Evolutionary conservation across 345 rosid genomes (phyloP), one percentile per base, ranked within the genome.

Genomic region (Noccaea caerulescens): DNA sequence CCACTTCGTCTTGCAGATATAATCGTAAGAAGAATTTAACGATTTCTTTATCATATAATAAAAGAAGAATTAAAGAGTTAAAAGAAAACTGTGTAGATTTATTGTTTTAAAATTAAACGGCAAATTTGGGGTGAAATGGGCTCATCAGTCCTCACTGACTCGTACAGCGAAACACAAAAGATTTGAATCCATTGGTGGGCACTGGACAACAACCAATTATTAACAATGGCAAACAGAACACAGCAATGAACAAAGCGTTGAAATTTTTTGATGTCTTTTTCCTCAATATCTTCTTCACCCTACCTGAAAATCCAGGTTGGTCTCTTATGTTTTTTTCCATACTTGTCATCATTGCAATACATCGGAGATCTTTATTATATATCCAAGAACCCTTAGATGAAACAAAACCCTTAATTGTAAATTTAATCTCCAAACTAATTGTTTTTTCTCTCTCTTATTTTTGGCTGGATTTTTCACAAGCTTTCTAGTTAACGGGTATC

Each of bases 401-500:
- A 70, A 33, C 71, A 34, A 34, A 69, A 58, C 20, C 55, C 57
- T 58, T 69, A 63, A 70, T 54, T 58, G 56, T 58, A 66, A 27
- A 58, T 11, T 55, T 57, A 69, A 30, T 71, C 52, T 72, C 69
- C 9, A 13, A 52, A 41, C 51, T 16, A 13, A 53, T 10, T 4
- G 0, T 13, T 66, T 51, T 44, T 52, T 54, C 6, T 60, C 54
- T 54, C 6, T 60, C 54, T 55, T 34, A 33, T 50, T 27, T 33
- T 6, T 25, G 13, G 73, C 41, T 6, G 69, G 68, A 50, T 68
- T 34, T 68, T 38, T 64, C 34, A 58, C 44, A 66, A 68, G 58
- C 79, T 79, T 71, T 85, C 66, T 80, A 59, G 51, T 70, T 80
- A 80, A 79, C 82, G 93, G 89, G 78, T 76, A 85, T 84, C 86